phyloP scores from a whole-genome alignment of 2,329 filamentous ascomycete genomes.

The Calonectria multiphialidica region DNA sequence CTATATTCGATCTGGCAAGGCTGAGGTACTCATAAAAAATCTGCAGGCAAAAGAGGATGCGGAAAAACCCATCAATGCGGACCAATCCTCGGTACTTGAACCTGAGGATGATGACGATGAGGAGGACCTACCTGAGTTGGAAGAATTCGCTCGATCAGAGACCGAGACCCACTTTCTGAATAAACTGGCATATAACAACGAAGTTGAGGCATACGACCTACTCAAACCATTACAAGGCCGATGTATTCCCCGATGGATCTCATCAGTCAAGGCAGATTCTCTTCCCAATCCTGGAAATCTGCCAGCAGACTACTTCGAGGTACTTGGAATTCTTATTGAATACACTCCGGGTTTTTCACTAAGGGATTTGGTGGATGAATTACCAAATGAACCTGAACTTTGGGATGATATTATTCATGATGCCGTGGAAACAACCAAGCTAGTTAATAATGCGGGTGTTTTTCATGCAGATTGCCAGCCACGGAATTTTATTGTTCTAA shows the following conservation, averaged over 20 bases:
- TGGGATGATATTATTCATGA: constrained; percentile 1
- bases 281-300: not conserved
- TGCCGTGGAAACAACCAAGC: not conserved
- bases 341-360: not conserved
- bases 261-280: not conserved
- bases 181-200: not conserved
- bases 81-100: not conserved
- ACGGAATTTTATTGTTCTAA: constrained; percentile 1
- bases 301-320: not conserved
- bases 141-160: not conserved
- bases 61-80: too few species aligned
- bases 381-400: not conserved
- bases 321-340: constrained; percentile 7
- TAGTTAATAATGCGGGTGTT: not conserved
- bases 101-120: not conserved
- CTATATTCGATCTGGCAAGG: too few species aligned
- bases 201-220: not conserved
- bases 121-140: not conserved
- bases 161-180: not conserved
- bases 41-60: too few species aligned
- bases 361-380: not conserved
- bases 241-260: not conserved
- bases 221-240: not conserved
- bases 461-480: constrained; percentile 16
- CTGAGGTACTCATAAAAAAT: too few species aligned